These are phyloP conservation scores for Umbelopsis isabellina DNA, from an alignment of 192 early-diverging fungal genomes.

Conservation along the genomic window DNA sequence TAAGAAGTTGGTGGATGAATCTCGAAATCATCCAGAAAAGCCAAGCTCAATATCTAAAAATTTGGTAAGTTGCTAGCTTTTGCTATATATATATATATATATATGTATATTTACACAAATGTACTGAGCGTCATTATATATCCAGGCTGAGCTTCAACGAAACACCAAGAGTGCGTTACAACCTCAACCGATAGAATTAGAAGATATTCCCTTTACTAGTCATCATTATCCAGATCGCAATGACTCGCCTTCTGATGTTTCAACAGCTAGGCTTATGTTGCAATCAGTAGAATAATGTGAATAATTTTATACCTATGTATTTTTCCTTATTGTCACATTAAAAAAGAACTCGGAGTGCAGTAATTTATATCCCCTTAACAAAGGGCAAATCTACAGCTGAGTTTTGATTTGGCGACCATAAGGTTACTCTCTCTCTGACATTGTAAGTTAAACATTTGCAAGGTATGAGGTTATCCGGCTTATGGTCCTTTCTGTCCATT, in stretches of 20 bases:
- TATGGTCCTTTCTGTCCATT: background rate
- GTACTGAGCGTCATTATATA: too few relatives aligned
- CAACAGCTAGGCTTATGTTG: background rate
- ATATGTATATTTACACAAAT: too few relatives aligned
- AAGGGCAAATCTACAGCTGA: too few relatives aligned
- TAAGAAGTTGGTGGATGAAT: background rate
- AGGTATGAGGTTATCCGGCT: slow-evolving; percentile 7
- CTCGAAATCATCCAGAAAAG: background rate
- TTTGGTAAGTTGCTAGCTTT: background rate
- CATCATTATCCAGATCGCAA: background rate
- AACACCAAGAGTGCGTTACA: too few relatives aligned
- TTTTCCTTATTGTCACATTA: too few relatives aligned
- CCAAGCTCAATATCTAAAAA: background rate
- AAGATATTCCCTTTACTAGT: background rate
- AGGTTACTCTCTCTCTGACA: background rate
- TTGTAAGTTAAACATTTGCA: background rate
- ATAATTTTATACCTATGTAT: too few relatives aligned
- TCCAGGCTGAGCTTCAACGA: background rate
- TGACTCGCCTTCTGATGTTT: background rate
- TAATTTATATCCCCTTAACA: too few relatives aligned
- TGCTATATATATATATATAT: background rate
- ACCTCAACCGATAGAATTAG: too few relatives aligned
- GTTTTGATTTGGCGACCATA: too few relatives aligned
- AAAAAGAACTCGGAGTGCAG: too few relatives aligned
- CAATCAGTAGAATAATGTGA: background rate